These are phyloP conservation scores for Camellia granthamiana DNA, from an alignment of 148 eudicot genomes.

Conservation along the genomic window DNA sequence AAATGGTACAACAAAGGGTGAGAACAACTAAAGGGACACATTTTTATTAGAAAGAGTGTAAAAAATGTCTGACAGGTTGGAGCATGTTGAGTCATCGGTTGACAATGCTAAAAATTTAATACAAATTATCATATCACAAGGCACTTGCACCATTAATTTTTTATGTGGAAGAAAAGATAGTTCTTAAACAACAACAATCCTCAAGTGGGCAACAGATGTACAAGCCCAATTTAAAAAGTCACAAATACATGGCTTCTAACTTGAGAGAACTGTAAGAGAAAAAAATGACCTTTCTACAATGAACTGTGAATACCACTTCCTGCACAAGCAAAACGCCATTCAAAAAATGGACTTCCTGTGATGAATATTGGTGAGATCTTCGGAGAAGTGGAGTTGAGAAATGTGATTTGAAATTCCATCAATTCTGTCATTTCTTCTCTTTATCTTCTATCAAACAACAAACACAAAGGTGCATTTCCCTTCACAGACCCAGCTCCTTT, in stretches of 20 bases:
- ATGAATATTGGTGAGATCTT: not conserved
- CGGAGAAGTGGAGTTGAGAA: not conserved
- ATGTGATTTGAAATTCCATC: not conserved
- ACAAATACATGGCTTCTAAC: not conserved
- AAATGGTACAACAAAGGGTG: not conserved
- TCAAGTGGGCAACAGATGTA: not conserved
- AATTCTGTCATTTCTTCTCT: not conserved
- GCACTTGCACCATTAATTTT: too few relatives aligned
- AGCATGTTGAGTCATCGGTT: too few relatives aligned
- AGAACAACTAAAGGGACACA: too few relatives aligned
- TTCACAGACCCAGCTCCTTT: conserved; percentile 73
- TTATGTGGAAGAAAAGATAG: too few relatives aligned
- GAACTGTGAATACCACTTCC: not conserved
- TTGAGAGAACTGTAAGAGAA: not conserved
- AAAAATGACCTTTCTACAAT: not conserved
- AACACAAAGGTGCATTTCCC: not conserved
- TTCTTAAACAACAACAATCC: too few relatives aligned
- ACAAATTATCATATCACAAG: too few relatives aligned
- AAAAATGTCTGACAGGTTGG: too few relatives aligned
- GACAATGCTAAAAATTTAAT: too few relatives aligned
- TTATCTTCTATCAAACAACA: not conserved
- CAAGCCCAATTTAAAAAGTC: not conserved
- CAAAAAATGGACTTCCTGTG: not conserved
- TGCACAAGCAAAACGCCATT: not conserved
- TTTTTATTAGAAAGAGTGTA: too few relatives aligned